Conservation (phyloP, 2,329 filamentous ascomycete species). For the Pseudogymnoascus sp. region DNA sequence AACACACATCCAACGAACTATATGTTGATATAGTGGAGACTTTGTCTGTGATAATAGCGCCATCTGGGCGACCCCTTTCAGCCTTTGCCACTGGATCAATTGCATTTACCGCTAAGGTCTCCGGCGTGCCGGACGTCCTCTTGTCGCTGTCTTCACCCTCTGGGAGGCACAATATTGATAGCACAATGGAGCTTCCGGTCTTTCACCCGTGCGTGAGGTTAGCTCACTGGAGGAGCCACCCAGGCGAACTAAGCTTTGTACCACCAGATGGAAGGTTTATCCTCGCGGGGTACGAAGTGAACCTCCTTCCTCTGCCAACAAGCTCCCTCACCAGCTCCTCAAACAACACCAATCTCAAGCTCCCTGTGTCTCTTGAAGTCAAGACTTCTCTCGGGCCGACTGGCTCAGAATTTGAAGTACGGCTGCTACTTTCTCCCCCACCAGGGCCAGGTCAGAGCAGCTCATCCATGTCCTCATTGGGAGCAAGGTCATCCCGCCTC, state of each 20-base stretch:
- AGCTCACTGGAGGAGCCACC: slow-evolving; percentile 79
- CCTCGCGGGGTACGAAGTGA: slow-evolving; percentile 87
- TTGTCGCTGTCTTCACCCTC: slow-evolving; percentile 73
- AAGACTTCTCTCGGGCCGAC: slow-evolving; percentile 67
- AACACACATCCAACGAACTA: slow-evolving; percentile 93
- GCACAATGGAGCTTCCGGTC: slow-evolving; percentile 77
- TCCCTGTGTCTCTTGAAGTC: slow-evolving; percentile 77
- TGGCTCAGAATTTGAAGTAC: slow-evolving; percentile 84
- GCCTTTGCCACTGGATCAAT: slow-evolving; percentile 89
- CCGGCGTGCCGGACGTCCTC: slow-evolving; percentile 84
- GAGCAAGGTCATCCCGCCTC: slow-evolving; percentile 33
- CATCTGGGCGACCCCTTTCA: slow-evolving; percentile 78
- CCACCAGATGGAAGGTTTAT: slow-evolving; percentile 93
- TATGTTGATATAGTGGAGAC: slow-evolving; percentile 95
- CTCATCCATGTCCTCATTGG: slow-evolving; percentile 33
- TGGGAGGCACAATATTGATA: slow-evolving; percentile 67
- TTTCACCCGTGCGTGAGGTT: slow-evolving; percentile 94
- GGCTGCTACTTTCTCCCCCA: slow-evolving; percentile 62
- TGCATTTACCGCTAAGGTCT: slow-evolving; percentile 91
- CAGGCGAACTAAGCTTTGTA: slow-evolving; percentile 90
- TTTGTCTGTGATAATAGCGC: slow-evolving; percentile 78
- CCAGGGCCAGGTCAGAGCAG: slow-evolving; percentile 41
- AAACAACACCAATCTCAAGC: slow-evolving; percentile 57
- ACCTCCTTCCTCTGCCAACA: slow-evolving; percentile 59
- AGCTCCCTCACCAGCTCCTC: slow-evolving; percentile 42